Base-by-base conservation (phyloP, 192 early-diverging fungal genomes). In the Mortierella antarctica region DNA sequence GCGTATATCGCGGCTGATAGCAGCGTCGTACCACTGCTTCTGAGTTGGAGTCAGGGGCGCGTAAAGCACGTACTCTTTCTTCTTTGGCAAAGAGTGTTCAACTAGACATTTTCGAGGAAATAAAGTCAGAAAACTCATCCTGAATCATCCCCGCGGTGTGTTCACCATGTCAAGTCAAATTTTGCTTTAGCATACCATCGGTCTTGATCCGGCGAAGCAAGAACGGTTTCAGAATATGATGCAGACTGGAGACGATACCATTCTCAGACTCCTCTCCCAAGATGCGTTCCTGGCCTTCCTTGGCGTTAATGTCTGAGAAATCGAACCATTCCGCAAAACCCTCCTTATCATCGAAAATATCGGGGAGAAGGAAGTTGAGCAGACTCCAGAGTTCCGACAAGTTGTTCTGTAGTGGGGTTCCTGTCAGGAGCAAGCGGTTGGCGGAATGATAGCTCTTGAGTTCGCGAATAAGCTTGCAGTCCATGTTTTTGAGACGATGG, bases 401-500 rank as follows among this genome's bases (percentile, higher is more conserved):
- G 73, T 96, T 96, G 84, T 99, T 99, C 86, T 94, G 84, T 48
- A 99, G 84, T 14, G 98, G 98, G 51, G 97, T 98, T 53, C 97
- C 97, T 5, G 95, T 96, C 50, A 99, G 84, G 7, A 99, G 82
- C 50, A 98, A 82, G 9, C 96, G 86, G 77, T 97, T 97, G n/a
- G 93, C 91, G 59, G 90, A 90, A 50, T 91, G 86, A 84, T 95
- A 95, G 1, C 83, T 81, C 67, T 97, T 98, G 41, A 99, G 86
- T 55, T 98, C 96, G 8, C 88, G 86, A 49, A 98, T 89, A 53
- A 98, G 84, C 71, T 92, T 92, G 84, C 96, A 97, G 69, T 97
- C 92, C 83, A 95, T 84, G 85, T 99, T 99, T 75, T 99, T 99
- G 86, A 99, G 88, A 51, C 96, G 91, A 81, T 99, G 98, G 8